A percentile compares a stretch with the other conserved stretches of the same genome.
These are phyloP conservation scores for Saussurea involucrata DNA, from an alignment of 129 eudicot genomes.

Conservation along the genomic window DNA sequence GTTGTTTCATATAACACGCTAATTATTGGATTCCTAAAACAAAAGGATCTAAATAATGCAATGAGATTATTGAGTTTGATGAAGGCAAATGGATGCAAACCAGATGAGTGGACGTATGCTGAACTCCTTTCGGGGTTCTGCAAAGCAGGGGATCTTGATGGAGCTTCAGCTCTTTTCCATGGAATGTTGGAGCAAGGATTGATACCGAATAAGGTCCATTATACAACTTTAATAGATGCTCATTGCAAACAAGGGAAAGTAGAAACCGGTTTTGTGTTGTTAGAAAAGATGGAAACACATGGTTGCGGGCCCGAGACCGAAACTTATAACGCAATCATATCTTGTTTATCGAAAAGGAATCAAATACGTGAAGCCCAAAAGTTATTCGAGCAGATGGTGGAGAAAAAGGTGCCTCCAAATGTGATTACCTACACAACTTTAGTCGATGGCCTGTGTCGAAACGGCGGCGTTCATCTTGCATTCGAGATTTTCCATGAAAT, in stretches of 20 bases:
- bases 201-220: constrained; percentile 61
- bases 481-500: constrained; percentile 61
- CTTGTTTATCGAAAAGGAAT: constrained; percentile 49
- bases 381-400: constrained; percentile 44
- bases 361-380: constrained; percentile 53
- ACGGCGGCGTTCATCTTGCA: constrained; percentile 51
- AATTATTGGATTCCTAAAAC: constrained; percentile 45
- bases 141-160: constrained; percentile 59
- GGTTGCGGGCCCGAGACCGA: constrained; percentile 44
- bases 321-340: constrained; percentile 64
- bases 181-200: constrained; percentile 61
- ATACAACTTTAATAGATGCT: constrained; percentile 68
- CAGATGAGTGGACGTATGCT: constrained; percentile 73
- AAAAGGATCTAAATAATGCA: constrained; percentile 46
- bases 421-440: constrained; percentile 71
- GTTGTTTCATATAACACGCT: constrained; percentile 67
- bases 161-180: constrained; percentile 44
- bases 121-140: constrained; percentile 77
- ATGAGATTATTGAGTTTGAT: constrained; percentile 67
- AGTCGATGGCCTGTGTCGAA: constrained; percentile 72
- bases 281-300: constrained; percentile 53
- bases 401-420: constrained; percentile 56
- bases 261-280: constrained; percentile 48
- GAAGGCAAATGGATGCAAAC: constrained; percentile 70
- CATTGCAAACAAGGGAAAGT: constrained; percentile 57